These are phyloP conservation scores for Xylaria intraflava DNA, from an alignment of 495 filamentous ascomycete species.

Conservation along the genomic window DNA sequence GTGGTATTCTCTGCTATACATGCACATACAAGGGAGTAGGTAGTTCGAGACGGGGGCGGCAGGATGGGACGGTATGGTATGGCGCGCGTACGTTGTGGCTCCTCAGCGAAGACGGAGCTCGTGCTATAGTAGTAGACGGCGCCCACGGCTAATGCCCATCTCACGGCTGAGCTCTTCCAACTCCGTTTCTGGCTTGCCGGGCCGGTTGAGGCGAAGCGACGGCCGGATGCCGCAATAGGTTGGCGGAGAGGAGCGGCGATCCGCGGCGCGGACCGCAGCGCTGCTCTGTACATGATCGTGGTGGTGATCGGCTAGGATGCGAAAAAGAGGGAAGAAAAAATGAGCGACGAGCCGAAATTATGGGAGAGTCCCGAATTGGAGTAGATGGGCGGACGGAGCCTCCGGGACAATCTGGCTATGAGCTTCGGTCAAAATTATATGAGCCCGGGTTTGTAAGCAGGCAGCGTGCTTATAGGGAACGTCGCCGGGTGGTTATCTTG, in stretches of 20 bases:
- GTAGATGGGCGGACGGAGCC: too few species aligned
- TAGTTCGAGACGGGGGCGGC: too few species aligned
- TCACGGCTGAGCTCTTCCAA: constrained; percentile 69
- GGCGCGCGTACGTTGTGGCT: constrained; percentile 66
- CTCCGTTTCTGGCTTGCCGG: constrained; percentile 57
- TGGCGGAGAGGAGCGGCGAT: constrained; percentile 35
- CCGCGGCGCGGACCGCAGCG: constrained; percentile 50
- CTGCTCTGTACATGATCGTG: constrained; percentile 60
- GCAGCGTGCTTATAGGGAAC: too few species aligned
- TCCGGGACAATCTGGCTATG: too few species aligned
- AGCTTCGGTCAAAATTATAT: too few species aligned
- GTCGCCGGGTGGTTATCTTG: neutral
- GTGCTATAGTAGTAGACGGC: constrained; percentile 94
- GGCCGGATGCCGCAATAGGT: constrained; percentile 25
- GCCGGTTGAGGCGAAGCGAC: constrained; percentile 67
- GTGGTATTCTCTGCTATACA: neutral
- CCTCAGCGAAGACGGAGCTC: constrained; percentile 75
- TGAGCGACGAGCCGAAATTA: neutral
- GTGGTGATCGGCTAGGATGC: neutral
- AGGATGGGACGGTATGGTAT: too few species aligned
- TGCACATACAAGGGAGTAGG: too few species aligned
- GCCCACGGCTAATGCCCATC: constrained; percentile 70
- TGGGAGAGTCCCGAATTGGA: too few species aligned
- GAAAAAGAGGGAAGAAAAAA: neutral
- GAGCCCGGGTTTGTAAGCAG: constrained; percentile 5